These are phyloP conservation scores for Galerina sulciceps DNA, from an alignment of 768 basidiomycete genomes.

Conservation along the genomic window DNA sequence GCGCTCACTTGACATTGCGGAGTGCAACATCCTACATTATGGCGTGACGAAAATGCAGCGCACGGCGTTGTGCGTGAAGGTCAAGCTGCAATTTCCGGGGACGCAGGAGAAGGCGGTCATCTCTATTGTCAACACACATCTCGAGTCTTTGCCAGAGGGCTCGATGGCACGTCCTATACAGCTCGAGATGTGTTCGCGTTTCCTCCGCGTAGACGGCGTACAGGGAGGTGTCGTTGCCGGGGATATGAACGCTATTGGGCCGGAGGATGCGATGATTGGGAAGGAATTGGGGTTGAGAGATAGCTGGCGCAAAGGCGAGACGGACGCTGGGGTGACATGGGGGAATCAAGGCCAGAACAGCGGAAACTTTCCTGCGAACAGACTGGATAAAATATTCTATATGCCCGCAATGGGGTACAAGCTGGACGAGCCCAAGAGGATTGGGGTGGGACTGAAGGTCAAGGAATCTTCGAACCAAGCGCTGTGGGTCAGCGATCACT, in stretches of 20 bases:
- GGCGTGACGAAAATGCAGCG: slow-evolving; percentile 53
- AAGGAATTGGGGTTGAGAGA: slow-evolving; percentile 55
- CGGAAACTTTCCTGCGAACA: slow-evolving; percentile 47
- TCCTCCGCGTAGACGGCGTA: slow-evolving; percentile 51
- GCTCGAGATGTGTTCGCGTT: slow-evolving; percentile 51
- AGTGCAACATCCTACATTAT: slow-evolving; percentile 56
- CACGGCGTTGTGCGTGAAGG: slow-evolving; percentile 48
- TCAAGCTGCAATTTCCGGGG: slow-evolving; percentile 23
- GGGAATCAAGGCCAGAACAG: slow-evolving; percentile 58
- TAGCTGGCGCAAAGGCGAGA: slow-evolving; percentile 55
- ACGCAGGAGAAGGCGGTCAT: slow-evolving; percentile 45
- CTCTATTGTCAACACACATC: slow-evolving; percentile 73
- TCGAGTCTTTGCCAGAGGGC: slow-evolving; percentile 66
- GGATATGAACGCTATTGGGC: slow-evolving; percentile 72
- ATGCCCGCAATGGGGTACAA: slow-evolving; percentile 50
- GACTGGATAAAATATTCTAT: slow-evolving; percentile 73
- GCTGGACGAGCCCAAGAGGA: slow-evolving; percentile 54
- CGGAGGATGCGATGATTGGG: slow-evolving; percentile 46
- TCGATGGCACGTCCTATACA: slow-evolving; percentile 48
- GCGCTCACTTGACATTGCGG: slow-evolving; percentile 52
- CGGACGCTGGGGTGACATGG: slow-evolving; percentile 65
- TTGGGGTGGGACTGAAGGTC: slow-evolving; percentile 61
- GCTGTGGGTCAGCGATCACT: slow-evolving; percentile 71
- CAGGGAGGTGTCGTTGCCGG: slow-evolving; percentile 68
- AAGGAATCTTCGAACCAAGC: slow-evolving; percentile 32